Evolutionary conservation across 208 protist species (phyloP).

Genomic region (Trichomonas vaginalis): DNA sequence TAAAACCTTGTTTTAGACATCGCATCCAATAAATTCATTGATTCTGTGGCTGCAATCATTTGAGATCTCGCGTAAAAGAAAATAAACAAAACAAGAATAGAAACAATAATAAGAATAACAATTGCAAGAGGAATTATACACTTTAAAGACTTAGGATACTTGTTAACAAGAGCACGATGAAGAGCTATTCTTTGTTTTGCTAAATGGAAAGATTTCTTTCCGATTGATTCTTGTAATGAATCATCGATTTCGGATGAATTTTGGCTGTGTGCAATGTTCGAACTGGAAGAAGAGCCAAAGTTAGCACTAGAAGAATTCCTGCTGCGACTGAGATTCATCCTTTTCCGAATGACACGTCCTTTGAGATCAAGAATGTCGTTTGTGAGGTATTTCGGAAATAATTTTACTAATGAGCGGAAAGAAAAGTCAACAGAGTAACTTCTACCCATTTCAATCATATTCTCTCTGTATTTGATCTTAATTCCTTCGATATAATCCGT

Average conservation of each 20-base stretch:
- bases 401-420: not conserved
- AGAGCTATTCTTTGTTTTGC: not conserved
- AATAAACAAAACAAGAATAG: not conserved
- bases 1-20: not conserved
- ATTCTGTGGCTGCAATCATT: no score
- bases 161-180: not conserved
- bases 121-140: not conserved
- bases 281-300: no score
- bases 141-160: not conserved
- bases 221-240: not conserved
- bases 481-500: not conserved
- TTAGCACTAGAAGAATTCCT: no score
- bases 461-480: not conserved
- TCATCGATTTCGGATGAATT: not conserved
- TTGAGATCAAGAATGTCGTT: not conserved
- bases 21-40: not conserved
- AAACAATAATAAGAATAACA: not conserved
- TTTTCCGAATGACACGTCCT: not conserved
- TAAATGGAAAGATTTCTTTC: not conserved
- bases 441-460: not conserved
- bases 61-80: not conserved
- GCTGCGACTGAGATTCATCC: no score
- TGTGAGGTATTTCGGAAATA: not conserved
- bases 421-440: not conserved
- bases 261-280: no score